These are phyloP conservation scores for Colletotrichum incanum DNA, from an alignment of 2,329 filamentous ascomycete species.

Conservation along the genomic window DNA sequence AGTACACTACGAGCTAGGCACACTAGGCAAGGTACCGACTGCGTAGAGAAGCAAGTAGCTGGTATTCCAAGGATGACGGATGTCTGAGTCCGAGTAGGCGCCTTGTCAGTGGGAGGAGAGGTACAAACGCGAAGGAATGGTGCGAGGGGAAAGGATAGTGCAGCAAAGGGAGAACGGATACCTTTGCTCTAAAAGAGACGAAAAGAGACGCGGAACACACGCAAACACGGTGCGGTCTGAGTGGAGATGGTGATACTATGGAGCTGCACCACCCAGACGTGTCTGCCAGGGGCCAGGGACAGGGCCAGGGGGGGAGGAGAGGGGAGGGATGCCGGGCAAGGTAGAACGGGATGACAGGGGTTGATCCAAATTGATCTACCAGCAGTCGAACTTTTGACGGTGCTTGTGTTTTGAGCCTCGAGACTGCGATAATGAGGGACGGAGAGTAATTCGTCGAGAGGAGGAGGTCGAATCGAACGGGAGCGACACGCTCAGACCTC, in stretches of 20 bases:
- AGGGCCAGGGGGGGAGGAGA: neutral
- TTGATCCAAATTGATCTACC: neutral
- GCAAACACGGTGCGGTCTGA: slow-evolving; percentile 19
- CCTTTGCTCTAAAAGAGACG: slow-evolving; percentile 26
- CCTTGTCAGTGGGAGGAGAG: slow-evolving; percentile 26
- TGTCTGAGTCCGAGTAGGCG: slow-evolving; percentile 13
- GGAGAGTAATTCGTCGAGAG: neutral
- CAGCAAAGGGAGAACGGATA: slow-evolving; percentile 25
- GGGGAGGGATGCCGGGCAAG: slow-evolving; percentile 6
- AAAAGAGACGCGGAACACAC: slow-evolving; percentile 24
- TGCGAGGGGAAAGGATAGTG: slow-evolving; percentile 11
- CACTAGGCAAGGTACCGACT: neutral
- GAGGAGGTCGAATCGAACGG: neutral
- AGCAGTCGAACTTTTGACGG: neutral
- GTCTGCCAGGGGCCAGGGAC: slow-evolving; percentile 12
- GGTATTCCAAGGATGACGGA: slow-evolving; percentile 10
- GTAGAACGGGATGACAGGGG: slow-evolving; percentile 11
- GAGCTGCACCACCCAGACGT: neutral
- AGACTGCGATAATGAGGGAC: neutral
- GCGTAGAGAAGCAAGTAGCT: slow-evolving; percentile 6
- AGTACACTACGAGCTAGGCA: neutral
- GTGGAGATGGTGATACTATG: slow-evolving; percentile 3
- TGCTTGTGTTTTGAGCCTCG: neutral
- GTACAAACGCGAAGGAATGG: slow-evolving; percentile 20
- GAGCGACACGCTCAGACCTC: slow-evolving; percentile 21